These are phyloP conservation scores for Suillus hirtellus DNA, from an alignment of 768 basidiomycete species.

Conservation along the genomic window DNA sequence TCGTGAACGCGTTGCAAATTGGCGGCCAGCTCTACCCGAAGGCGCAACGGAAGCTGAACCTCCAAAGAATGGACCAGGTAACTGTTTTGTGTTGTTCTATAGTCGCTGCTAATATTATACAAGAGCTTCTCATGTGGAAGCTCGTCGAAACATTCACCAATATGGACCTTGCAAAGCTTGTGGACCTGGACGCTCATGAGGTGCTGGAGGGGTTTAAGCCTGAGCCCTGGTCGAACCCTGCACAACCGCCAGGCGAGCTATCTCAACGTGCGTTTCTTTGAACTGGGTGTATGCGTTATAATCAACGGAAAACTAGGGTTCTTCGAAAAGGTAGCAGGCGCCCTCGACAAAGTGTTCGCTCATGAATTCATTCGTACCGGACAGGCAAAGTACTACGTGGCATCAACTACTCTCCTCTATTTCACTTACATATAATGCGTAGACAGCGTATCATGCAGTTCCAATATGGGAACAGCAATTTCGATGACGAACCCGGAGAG, in stretches of 20 bases:
- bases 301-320: conserved; percentile 41
- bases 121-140: conserved; percentile 43
- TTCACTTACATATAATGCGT: conserved; percentile 15
- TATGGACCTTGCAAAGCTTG: conserved; percentile 64
- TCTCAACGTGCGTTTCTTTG: conserved; percentile 38
- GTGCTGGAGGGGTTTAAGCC: conserved; percentile 49
- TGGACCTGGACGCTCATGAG: conserved; percentile 54
- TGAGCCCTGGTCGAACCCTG: conserved; percentile 37
- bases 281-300: background rate
- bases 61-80: conserved; percentile 39
- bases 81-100: conserved; percentile 18
- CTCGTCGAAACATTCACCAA: conserved; percentile 68
- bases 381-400: conserved; percentile 32
- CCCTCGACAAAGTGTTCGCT: conserved; percentile 47
- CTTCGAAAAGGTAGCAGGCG: conserved; percentile 40
- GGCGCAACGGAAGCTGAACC: conserved; percentile 22
- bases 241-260: conserved; percentile 41
- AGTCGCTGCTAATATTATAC: conserved; percentile 23
- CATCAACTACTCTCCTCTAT: background rate
- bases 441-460: conserved; percentile 54
- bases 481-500: conserved; percentile 32
- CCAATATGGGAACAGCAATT: conserved; percentile 48
- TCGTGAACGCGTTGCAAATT: conserved; percentile 41
- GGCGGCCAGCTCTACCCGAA: conserved; percentile 31
- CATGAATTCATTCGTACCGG: conserved; percentile 38